Evolutionary conservation across 352 stramenopile genomes (phyloP).

Genomic region (Phytophthora litchii): DNA sequence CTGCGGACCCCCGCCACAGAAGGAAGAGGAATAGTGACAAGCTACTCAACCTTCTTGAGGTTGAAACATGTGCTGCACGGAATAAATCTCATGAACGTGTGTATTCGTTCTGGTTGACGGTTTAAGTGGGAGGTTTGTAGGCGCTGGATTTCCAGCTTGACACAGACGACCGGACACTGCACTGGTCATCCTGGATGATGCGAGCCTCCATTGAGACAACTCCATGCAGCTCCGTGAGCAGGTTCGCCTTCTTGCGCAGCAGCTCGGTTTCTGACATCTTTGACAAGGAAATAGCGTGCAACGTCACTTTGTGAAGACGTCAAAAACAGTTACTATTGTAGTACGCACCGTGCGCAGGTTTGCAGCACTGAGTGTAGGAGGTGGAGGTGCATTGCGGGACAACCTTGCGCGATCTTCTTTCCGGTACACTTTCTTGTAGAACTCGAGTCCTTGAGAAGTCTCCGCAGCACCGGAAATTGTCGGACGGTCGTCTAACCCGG

Average conservation of each 20-base stretch:
- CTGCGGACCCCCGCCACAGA: constrained; percentile 72
- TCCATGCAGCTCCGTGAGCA: constrained; percentile 62
- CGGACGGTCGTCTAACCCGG: constrained; percentile 13
- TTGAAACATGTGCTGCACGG: not conserved
- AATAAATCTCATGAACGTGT: constrained; percentile 17
- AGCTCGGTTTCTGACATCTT: constrained; percentile 63
- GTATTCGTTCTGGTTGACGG: constrained; percentile 1
- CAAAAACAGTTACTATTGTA: not conserved
- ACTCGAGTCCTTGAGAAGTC: constrained; percentile 52
- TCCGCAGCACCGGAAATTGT: constrained; percentile 22
- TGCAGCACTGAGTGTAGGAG: constrained; percentile 23
- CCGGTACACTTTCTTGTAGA: constrained; percentile 55
- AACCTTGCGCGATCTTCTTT: constrained; percentile 52
- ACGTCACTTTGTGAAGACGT: not conserved
- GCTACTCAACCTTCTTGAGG: not conserved
- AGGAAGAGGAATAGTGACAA: constrained; percentile 69
- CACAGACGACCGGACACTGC: constrained; percentile 67
- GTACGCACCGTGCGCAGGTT: constrained; percentile 46
- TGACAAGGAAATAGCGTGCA: not conserved
- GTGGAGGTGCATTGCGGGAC: constrained; percentile 14
- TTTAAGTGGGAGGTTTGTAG: constrained; percentile 13
- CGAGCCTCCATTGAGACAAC: constrained; percentile 59
- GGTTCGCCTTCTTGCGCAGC: constrained; percentile 51
- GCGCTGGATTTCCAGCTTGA: constrained; percentile 72
- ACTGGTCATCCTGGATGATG: constrained; percentile 66